Base-by-base conservation (phyloP, 768 basidiomycete species). In the Mycena alexandri region DNA sequence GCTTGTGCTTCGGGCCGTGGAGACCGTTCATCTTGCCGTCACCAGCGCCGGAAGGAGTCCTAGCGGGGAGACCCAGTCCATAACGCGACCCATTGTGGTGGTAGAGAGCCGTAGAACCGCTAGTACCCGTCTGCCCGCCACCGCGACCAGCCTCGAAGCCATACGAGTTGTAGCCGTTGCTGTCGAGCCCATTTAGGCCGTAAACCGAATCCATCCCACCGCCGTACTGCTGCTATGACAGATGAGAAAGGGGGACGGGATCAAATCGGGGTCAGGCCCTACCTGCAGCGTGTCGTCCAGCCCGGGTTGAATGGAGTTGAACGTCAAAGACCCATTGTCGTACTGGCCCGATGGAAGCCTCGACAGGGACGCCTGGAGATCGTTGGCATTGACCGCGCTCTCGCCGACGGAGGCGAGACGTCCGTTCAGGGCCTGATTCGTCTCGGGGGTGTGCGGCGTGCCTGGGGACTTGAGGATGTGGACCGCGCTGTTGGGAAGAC, bases 1-100 rank as follows among this genome's bases (percentile, higher is more conserved):
- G 88, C 82, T 96, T 97, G 82, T 96, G 96, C 81, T 97, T 97
- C 57, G 95, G 89, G 48, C 96, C 96, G 74, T 95, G 93, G 50
- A 96, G 77, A 22, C 94, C 94, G 73, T 94, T 94, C 89, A 95
- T 93, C 79, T 95, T 95, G 61, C 88, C 80, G 70, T 93, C 92
- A 34, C 76, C 75, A n/a, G 82, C 82, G 50, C 84, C 83, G 46
- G 80, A 75, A 68, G 77, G 78, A 17, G 83, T 81, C 43, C 93
- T 86, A 12, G 82, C 79, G 38, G 88, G 86, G 55, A 90, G 74
- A 41, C 88, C 88, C 38, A 93, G 78, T 43, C 92, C 93, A 70
- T 93, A 94, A 70, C 93, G 90, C 63, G 92, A 84, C 2, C 89
- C 90, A 61, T 90, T 88, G 74, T 93, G 93, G 57, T 92, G 89